Conservation (phyloP, 495 filamentous ascomycete genomes). For the Lentithecium fluviatile region DNA sequence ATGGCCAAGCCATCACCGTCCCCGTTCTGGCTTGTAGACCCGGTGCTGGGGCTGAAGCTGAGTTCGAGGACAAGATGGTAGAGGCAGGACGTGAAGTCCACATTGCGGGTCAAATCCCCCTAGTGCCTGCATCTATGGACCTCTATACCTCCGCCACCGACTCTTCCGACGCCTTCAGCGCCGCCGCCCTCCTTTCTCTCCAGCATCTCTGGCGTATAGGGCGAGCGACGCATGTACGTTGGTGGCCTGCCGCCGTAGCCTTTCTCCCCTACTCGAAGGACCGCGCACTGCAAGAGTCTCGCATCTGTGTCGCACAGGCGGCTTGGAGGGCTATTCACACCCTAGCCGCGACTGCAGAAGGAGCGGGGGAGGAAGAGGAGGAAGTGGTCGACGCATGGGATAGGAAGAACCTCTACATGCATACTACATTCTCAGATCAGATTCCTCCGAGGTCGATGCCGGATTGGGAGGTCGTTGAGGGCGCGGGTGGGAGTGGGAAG, state of each 20-base stretch:
- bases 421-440: constrained; percentile 4
- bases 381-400: constrained; percentile 71
- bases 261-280: constrained; percentile 54
- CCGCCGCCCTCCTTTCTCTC: constrained; percentile 62
- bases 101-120: constrained; percentile 88
- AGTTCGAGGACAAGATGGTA: constrained; percentile 25
- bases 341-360: not conserved
- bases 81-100: constrained; percentile 43
- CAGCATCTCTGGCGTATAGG: constrained; percentile 93
- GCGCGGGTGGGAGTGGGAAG: constrained; percentile 32
- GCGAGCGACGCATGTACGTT: constrained; percentile 64
- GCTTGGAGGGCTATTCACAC: constrained; percentile 56
- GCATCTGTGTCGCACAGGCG: constrained; percentile 49
- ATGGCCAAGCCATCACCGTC: constrained; percentile 80
- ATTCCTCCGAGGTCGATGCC: constrained; percentile 30
- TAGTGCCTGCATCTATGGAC: constrained; percentile 80
- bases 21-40: constrained; percentile 41
- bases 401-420: constrained; percentile 53
- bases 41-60: constrained; percentile 17
- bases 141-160: too few relatives aligned
- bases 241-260: constrained; percentile 71
- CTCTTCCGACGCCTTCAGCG: constrained; percentile 7
- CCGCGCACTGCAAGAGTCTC: constrained; percentile 21
- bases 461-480: constrained; percentile 33
- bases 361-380: constrained; percentile 35